Evolutionary conservation across 2,329 filamentous ascomycete species (phyloP).

Genomic region (Penicillium sclerotiorum): DNA sequence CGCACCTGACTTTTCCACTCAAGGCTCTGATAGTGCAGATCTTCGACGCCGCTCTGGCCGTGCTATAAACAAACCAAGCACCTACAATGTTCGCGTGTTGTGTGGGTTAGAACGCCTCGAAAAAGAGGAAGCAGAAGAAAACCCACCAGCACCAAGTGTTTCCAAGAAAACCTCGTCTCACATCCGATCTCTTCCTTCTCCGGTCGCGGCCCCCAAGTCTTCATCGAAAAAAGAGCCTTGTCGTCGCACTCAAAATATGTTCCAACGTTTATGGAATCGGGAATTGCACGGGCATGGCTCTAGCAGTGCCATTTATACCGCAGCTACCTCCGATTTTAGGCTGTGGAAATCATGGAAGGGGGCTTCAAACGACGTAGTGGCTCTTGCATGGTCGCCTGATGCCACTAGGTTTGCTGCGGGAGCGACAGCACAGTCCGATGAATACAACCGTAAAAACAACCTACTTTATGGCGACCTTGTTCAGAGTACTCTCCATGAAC

Average conservation of each 20-base stretch:
- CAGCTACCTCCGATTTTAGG: constrained; percentile 44
- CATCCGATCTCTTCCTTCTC: too few relatives aligned
- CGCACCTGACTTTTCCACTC: neutral
- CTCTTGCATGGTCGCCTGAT: constrained; percentile 59
- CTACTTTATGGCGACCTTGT: constrained; percentile 55
- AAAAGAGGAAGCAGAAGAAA: too few relatives aligned
- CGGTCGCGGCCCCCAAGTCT: neutral
- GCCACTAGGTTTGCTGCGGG: constrained; percentile 60
- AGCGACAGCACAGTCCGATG: constrained; percentile 58
- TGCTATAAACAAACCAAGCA: neutral
- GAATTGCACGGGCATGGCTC: constrained; percentile 28
- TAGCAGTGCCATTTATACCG: constrained; percentile 18
- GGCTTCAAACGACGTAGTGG: constrained; percentile 61
- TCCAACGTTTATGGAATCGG: constrained; percentile 30
- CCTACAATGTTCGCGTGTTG: constrained; percentile 7
- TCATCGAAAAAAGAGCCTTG: too few relatives aligned
- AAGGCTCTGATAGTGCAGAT: neutral
- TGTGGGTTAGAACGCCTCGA: neutral
- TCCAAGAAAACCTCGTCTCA: neutral
- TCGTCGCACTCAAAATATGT: neutral
- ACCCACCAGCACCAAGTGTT: neutral
- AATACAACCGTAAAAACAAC: constrained; percentile 62
- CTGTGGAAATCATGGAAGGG: constrained; percentile 56
- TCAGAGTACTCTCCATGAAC: constrained; percentile 50
- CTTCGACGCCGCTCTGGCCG: constrained; percentile 4